These are phyloP conservation scores for Trichoderma simmonsii DNA, from an alignment of 2,329 filamentous ascomycete species.

Conservation along the genomic window DNA sequence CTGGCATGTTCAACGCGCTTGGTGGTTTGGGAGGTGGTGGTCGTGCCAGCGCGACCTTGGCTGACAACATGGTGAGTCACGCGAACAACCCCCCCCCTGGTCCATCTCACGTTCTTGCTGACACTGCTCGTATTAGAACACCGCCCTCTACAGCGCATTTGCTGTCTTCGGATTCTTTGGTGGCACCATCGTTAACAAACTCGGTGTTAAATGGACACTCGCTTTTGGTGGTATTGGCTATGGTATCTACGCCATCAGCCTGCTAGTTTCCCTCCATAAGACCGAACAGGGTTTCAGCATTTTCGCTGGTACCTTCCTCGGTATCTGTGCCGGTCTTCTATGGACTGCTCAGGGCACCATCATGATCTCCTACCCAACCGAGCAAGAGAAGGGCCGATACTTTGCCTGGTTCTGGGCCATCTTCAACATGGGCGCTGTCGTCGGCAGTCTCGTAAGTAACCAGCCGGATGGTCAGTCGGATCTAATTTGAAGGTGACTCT, in stretches of 20 bases:
- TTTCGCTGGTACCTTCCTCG: slow-evolving; percentile 72
- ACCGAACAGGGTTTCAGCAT: slow-evolving; percentile 66
- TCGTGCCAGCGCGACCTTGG: slow-evolving; percentile 49
- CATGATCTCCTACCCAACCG: slow-evolving; percentile 85
- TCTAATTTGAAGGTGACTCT: not conserved
- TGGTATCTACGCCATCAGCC: slow-evolving; percentile 68
- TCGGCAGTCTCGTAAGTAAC: slow-evolving; percentile 60
- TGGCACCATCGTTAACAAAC: slow-evolving; percentile 72
- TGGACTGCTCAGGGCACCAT: slow-evolving; percentile 83
- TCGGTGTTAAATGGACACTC: slow-evolving; percentile 67
- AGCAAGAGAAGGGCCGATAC: slow-evolving; percentile 79
- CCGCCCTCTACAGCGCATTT: slow-evolving; percentile 69
- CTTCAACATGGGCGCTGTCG: slow-evolving; percentile 87
- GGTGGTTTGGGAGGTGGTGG: slow-evolving; percentile 62
- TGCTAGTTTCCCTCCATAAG: slow-evolving; percentile 68
- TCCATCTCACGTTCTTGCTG: not conserved
- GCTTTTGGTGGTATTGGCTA: slow-evolving; percentile 74
- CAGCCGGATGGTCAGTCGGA: not conserved
- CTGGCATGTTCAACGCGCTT: slow-evolving; percentile 70
- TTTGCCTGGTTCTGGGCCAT: slow-evolving; percentile 94
- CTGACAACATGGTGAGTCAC: slow-evolving; percentile 57
- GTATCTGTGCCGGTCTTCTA: slow-evolving; percentile 73
- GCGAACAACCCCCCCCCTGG: too few relatives aligned
- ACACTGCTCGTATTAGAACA: not conserved
- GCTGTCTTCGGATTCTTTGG: slow-evolving; percentile 66